Conservation (phyloP, 1,139 yeast genomes). For the Eremothecium sinecaudum region DNA sequence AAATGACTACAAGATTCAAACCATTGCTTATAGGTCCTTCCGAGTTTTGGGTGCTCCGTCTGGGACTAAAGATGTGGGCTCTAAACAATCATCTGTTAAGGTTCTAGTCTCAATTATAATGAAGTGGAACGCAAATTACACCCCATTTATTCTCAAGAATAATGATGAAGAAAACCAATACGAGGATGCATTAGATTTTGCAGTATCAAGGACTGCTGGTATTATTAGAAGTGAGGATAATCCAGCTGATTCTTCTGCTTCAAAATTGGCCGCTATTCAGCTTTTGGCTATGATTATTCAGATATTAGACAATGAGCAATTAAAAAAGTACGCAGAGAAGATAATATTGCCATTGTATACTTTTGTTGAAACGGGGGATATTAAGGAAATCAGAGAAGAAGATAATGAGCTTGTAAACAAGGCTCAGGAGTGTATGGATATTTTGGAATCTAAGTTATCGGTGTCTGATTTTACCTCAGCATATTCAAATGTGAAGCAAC, state of each 20-base stretch:
- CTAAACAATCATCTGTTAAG: constrained; percentile 46
- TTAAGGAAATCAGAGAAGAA: constrained; percentile 32
- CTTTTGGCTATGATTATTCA: constrained; percentile 50
- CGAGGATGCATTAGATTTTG: constrained; percentile 49
- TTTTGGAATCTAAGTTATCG: constrained; percentile 65
- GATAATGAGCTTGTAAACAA: constrained; percentile 46
- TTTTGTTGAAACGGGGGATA: constrained; percentile 38
- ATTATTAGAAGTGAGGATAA: constrained; percentile 59
- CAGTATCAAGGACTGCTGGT: constrained; percentile 50
- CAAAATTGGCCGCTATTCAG: constrained; percentile 62
- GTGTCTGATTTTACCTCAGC: constrained; percentile 58
- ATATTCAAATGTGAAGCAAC: constrained; percentile 54
- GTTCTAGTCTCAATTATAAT: constrained; percentile 54
- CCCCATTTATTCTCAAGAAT: constrained; percentile 31
- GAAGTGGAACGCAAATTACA: constrained; percentile 48
- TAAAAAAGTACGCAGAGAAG: constrained; percentile 37
- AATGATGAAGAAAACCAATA: constrained; percentile 24
- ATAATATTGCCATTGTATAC: constrained; percentile 54
- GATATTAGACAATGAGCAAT: constrained; percentile 36
- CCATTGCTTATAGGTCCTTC: constrained; percentile 55
- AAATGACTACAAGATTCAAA: constrained; percentile 41
- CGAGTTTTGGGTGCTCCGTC: constrained; percentile 78
- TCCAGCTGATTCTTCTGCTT: constrained; percentile 40
- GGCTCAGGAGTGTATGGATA: constrained; percentile 58
- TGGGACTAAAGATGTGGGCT: constrained; percentile 54